Evolutionary conservation across 129 eudicot species (phyloP).

Genomic region (Flaveria robusta): DNA sequence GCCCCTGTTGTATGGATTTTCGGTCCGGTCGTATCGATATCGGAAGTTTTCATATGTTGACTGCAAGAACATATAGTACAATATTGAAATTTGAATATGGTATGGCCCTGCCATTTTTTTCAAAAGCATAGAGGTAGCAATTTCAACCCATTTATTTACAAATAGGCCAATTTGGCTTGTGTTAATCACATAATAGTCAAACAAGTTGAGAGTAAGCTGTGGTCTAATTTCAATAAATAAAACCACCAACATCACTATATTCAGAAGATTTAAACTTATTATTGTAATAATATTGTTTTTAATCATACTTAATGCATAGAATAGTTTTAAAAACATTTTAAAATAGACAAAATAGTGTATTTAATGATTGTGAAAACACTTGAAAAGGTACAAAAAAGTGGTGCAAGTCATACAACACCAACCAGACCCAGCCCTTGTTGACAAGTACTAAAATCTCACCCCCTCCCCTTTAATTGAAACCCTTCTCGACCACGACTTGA

Average conservation of each 20-base stretch:
- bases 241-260: background rate
- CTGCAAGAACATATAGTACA: slow-evolving; percentile 37
- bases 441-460: background rate
- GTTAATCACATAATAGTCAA: background rate
- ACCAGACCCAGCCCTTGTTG: background rate
- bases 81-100: background rate
- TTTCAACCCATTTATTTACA: background rate
- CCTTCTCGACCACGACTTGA: too few relatives aligned
- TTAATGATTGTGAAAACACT: background rate
- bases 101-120: background rate
- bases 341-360: background rate
- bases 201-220: background rate
- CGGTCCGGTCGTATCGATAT: slow-evolving; percentile 56
- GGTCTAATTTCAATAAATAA: too few relatives aligned
- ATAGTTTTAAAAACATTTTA: background rate
- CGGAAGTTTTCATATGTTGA: slow-evolving; percentile 76
- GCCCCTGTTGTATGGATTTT: slow-evolving; percentile 65
- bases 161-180: background rate
- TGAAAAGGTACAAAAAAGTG: background rate
- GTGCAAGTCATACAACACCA: background rate
- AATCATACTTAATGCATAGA: background rate
- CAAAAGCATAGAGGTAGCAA: background rate
- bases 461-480: background rate
- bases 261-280: background rate
- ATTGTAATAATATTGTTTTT: background rate